Evolutionary conservation across 805 yeast genomes (phyloP).

Genomic region (Cyberlindnera subsufficiens): DNA sequence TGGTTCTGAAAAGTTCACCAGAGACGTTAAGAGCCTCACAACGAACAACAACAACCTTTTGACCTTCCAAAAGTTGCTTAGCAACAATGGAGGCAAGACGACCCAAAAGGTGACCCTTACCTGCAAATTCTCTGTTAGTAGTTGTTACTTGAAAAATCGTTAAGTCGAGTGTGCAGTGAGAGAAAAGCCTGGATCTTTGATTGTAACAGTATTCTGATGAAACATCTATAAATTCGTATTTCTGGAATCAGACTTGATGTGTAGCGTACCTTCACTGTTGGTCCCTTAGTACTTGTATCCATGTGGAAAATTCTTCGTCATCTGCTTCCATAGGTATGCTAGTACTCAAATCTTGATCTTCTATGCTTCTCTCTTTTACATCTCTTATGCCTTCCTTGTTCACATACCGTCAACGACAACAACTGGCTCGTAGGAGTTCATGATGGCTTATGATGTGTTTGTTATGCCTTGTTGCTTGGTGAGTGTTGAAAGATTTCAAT

Average conservation of each 20-base stretch:
- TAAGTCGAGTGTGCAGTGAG: too few relatives aligned
- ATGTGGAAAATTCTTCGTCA: conserved; percentile 1
- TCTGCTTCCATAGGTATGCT: too few relatives aligned
- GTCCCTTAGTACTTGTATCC: neutral
- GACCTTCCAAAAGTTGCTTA: conserved; percentile 97
- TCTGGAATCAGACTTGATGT: neutral
- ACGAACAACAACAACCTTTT: conserved; percentile 96
- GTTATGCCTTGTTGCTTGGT: neutral
- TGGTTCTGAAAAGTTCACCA: conserved; percentile 99
- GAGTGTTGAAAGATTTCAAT: conserved; percentile 15
- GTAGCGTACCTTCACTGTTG: neutral
- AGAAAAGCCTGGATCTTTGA: neutral
- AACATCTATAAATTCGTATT: neutral
- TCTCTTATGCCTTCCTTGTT: neutral
- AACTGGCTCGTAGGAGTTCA: conserved; percentile 84
- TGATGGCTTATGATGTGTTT: conserved; percentile 19
- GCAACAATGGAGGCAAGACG: conserved; percentile 99
- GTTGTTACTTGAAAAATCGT: conserved; percentile 2
- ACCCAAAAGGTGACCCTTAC: conserved; percentile 99
- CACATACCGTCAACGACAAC: conserved; percentile 93
- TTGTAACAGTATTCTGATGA: conserved; percentile 1
- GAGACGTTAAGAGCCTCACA: conserved; percentile 97
- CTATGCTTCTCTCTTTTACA: neutral
- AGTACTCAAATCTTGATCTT: neutral
- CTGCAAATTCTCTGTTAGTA: conserved; percentile 29